Evolutionary conservation across 2,329 filamentous ascomycete species (phyloP), one percentile per base, ranked within the genome.

Genomic region (Stromatinia cepivora): DNA sequence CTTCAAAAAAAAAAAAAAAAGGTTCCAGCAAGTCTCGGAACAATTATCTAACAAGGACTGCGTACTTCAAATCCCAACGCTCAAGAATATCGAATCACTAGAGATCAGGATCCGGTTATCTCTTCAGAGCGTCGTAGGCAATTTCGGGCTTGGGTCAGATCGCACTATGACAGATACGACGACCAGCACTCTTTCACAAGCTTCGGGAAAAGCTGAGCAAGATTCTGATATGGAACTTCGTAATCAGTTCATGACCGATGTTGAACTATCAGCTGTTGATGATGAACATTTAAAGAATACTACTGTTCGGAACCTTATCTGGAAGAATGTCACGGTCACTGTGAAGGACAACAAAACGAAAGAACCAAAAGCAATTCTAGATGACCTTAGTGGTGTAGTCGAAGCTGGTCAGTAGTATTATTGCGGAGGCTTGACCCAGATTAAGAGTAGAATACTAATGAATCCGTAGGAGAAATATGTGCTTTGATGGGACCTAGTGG

Each of bases 401-500:
- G 81, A 88, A 77, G 88, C 89, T 45, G 88, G 87, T 86, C 72
- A 62, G 75, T 74, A 66, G 4, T 61, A 6, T 22, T 22, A 22
- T 9, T 67, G 10, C 50, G 42, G 10, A 22, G 7, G 15, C 28
- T 42, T 58, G 15, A 42, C 11, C 28, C 25, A 22, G 31, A 69
- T 28, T 34, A 56, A 48, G 4, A 34, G 42, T 5, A 65, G 57
- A 62, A 42, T 4, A 67, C 42, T 63, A 25, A 67, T 70, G 13
- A 58, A 22, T 48, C 65, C 66, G 42, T 76, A 84, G 92, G 91
- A 42, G 89, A 93, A 75, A 82, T 94, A 54, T 85, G 92, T 71
- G 93, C 92, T 52, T 80, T 96, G 58, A 94, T 96, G 91, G 93
- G 93, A 34, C 92, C 92, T 20, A 85, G 82, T 45, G 86, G 86